Evolutionary conservation across 768 basidiomycete genomes (phyloP), one percentile per base, ranked within the genome.

Genomic region (Lentinula raphanica): DNA sequence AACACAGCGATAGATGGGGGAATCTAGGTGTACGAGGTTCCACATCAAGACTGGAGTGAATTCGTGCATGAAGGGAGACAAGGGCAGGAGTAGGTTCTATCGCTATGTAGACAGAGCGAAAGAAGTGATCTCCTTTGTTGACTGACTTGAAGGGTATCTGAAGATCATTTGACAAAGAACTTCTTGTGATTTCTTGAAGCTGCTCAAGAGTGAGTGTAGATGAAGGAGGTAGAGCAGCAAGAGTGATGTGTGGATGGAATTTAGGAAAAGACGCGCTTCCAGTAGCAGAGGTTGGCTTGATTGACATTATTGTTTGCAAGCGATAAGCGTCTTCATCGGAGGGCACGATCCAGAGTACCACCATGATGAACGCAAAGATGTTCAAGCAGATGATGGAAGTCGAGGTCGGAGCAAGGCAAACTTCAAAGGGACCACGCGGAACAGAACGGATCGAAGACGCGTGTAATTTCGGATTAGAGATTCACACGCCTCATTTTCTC

Each of bases 1-100:
- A 92, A 64, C 81, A 85, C 59, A 92, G 63, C 35, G 90, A 92
- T 61, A 90, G 60, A 67, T 92, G 90, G 6, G 89, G 86, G 60
- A 82, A 87, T 35, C 74, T 69, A 0, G 87, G 86, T 1, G 87
- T 83, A 3, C 65, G 64, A 1, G 80, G 75, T 23, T 77, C 71
- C 7, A 79, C 58, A 4, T 67, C 66, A 23, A 77, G 67, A 23
- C 65, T 62, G 5, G 65, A 63, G 56, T 80, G 75, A 28, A 90
- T 71, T 29, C 74, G 63, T 29, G 62, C 67, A 62, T 86, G 86
- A 31, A 92, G 68, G 19, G 65, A 65, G 25, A 67, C 59, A 19
- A 92, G 72, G 28, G 75, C 80, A 1, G 65, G 62, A 1, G 82
- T 74, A 6, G 71, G 76, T 35, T 72, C 67, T 63, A 87, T 71